A percentile compares a stretch with the other conserved stretches of the same genome.
These are phyloP conservation scores for Suhomyces taliae DNA, from an alignment of 1,139 yeast genomes.

Conservation along the genomic window DNA sequence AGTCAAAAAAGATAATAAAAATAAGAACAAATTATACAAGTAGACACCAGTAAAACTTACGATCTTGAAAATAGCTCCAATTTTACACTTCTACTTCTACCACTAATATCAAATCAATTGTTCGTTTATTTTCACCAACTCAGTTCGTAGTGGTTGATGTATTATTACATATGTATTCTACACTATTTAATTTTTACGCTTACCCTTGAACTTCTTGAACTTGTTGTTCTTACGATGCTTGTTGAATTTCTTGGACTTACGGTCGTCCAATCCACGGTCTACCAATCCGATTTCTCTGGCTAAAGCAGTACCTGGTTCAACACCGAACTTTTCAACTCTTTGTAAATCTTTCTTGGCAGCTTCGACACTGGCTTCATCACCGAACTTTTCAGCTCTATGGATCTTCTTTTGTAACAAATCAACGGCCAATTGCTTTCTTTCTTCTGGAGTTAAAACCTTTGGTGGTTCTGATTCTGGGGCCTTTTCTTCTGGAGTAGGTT, in stretches of 20 bases:
- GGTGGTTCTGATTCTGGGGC: slow-evolving; percentile 29
- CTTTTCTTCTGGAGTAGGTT: slow-evolving; percentile 8
- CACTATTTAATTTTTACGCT: slow-evolving; percentile 8
- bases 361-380: slow-evolving; percentile 56
- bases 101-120: neutral
- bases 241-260: slow-evolving; percentile 14
- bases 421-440: slow-evolving; percentile 66
- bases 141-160: neutral
- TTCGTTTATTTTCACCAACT: neutral
- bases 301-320: slow-evolving; percentile 64
- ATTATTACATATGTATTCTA: slow-evolving; percentile 1
- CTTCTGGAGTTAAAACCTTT: slow-evolving; percentile 60
- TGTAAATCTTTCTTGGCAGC: slow-evolving; percentile 57
- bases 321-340: slow-evolving; percentile 83
- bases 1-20: no score
- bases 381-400: slow-evolving; percentile 75
- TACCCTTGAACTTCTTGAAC: slow-evolving; percentile 8
- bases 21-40: no score
- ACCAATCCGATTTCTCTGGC: slow-evolving; percentile 67
- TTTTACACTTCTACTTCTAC: neutral
- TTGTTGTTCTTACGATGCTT: slow-evolving; percentile 12
- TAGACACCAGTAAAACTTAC: no score
- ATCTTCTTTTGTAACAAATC: slow-evolving; percentile 68
- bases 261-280: slow-evolving; percentile 30
- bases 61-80: no score